Evolutionary conservation across 306 rosid genomes (phyloP), one percentile per base, ranked within the genome.

Genomic region (Vicia sativa): DNA sequence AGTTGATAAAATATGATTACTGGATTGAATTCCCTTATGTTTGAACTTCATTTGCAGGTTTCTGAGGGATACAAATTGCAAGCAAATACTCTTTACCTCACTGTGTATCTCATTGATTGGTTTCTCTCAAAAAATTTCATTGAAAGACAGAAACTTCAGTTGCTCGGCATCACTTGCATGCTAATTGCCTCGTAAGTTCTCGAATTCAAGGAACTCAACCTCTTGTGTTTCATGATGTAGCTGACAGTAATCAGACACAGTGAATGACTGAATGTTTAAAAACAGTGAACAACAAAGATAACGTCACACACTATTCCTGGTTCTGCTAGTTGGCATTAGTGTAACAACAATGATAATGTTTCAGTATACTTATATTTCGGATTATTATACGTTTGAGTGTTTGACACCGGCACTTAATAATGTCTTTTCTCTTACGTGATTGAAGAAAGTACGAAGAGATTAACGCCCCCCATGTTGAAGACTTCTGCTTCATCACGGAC

Each of bases 161-260:
- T 95, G 75, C 78, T 95, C 46, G 99, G 99, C 73, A 85, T 91
- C 86, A 87, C 96, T 52, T 95, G 99, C 87, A 85, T 95, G 97
- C 77, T 91, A 52, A 85, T 95, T 69, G 87, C 96, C 62, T 95
- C 99, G 97, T 95, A 87, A 91, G 95, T 78, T 60, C 50, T 67
- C 77, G 19, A 38, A 79, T 67, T 67, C 37, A 41, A 34, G 14
- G 23, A 66, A 74, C 58, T 38, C 73, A 62, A 38, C 34, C 39
- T 53, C 15, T 15, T 42, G 34, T 37, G 34, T 26, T 58, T 46
- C 60, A 66, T 34, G 38, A 34, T 9, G 7, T 34, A 34, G 38
- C 7, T 34, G 37, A 31, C 35, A 5, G 35, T 31, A 31, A 31
- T 31, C 7, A 31, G 7, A 31, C 7, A 31, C 7, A 5, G 35